Evolutionary conservation across 305 asterid genomes (phyloP), one percentile per base, ranked within the genome.

Genomic region (Caryopteris hybrid): DNA sequence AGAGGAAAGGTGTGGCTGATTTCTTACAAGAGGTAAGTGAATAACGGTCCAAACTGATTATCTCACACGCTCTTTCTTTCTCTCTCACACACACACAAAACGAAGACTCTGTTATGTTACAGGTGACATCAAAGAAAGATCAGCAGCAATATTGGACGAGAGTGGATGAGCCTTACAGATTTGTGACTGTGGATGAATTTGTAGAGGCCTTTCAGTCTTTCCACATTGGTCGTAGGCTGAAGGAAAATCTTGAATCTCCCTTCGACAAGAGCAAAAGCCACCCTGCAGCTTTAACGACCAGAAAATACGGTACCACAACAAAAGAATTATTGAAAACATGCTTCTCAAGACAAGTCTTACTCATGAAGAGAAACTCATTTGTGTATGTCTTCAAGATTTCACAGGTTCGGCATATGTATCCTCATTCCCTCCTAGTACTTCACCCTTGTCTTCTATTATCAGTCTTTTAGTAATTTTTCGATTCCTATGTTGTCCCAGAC

Each of bases 1-100:
- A 79, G 41, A 81, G 93, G 70, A 88, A 88, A 84, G 93, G 86
- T 51, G 88, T 78, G 45, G 93, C 89, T 14, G 89, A 86, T 71
- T 88, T 86, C 84, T 72, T 88, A 73, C 93, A 84, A 76, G 89
- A 85, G 69, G 91, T 80, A 76, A 14, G 69, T 33, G 29, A 13
- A 6, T 13, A 17, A n/a, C 54, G 16, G 10, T 60, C 0, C 46
- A 21, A 25, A 21, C 14, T 27, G 22, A 62, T 12, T 12, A 31
- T 7, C 41, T 31, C 36, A 31, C 6, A 8, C 4, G 36, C 36
- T 31, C 36, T 31, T 8, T 31, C 36, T 31, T 8, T 31, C 36
- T 31, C 36, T 31, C 36, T 31, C 36, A 31, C 5, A 31, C 36
- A 1, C 36, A 31, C 4, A 31, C 27, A 45, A 7, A 10, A 52